These are phyloP conservation scores for Chalara sp. DNA, from an alignment of 2,329 filamentous ascomycete genomes.

Conservation along the genomic window DNA sequence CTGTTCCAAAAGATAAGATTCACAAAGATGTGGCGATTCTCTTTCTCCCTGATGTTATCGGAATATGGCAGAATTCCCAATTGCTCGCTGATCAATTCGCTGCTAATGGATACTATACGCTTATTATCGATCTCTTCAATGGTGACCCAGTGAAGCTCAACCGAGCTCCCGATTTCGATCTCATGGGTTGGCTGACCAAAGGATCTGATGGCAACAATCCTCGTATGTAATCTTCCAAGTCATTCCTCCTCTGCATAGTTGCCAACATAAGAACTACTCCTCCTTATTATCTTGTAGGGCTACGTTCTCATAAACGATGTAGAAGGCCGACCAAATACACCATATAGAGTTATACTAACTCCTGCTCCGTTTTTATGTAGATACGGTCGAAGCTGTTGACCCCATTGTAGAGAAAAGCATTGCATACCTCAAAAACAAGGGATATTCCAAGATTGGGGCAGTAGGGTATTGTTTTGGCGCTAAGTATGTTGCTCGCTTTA, in stretches of 20 bases:
- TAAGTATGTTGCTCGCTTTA: conserved; percentile 67
- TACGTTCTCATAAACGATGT: too few relatives aligned
- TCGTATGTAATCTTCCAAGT: conserved; percentile 7
- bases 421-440: conserved; percentile 50
- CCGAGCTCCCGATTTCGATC: conserved; percentile 35
- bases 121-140: conserved; percentile 66
- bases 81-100: conserved; percentile 71
- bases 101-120: conserved; percentile 45
- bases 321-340: too few relatives aligned
- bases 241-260: too few relatives aligned
- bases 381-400: conserved; percentile 20
- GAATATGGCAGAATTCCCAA: conserved; percentile 47
- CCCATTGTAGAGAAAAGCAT: conserved; percentile 42
- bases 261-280: too few relatives aligned
- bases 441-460: conserved; percentile 52
- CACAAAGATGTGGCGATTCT: conserved; percentile 27
- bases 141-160: conserved; percentile 55
- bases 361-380: too few relatives aligned
- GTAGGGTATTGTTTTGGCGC: conserved; percentile 73
- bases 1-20: conserved; percentile 20
- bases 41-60: conserved; percentile 25
- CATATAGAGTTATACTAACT: too few relatives aligned
- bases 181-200: conserved; percentile 40
- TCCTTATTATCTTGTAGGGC: too few relatives aligned
- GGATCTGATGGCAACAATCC: conserved; percentile 26